Evolutionary conservation across 2,329 filamentous ascomycete genomes (phyloP), one percentile per base, ranked within the genome.

Genomic region (Sporothrix brunneoviolacea): DNA sequence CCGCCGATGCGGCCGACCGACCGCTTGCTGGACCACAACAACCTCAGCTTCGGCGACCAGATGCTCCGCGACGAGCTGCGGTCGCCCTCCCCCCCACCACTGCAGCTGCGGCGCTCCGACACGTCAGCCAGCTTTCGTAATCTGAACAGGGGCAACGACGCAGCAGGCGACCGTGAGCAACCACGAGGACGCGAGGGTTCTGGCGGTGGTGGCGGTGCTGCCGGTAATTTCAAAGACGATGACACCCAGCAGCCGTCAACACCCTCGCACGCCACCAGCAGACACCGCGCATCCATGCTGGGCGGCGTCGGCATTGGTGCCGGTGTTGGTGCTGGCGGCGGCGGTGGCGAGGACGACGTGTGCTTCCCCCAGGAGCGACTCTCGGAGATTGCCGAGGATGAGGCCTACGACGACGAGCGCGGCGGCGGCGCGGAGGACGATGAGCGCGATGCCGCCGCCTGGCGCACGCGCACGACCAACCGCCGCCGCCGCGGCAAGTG

Each of bases 291-390:
- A n/a, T n/a, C n/a, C n/a, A n/a, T n/a, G n/a, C n/a, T 22, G 10
- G 21, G 15, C 8, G 27, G 22, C 19, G 27, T n/a, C 10, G 44
- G 32, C 24, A 18, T 22, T 15, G 21, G 28, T 7, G 6, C 56
- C 57, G 9, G 40, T 52, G 35, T 64, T 66, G 18, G 55, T 58
- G 4, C 53, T 59, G 60, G 21, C 15, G 48, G 39, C 18, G 32
- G 35, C 10, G 87, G 22, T 4, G 54, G 83, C 0, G 82, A 93
- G 60, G 87, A 87, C 57, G 93, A 97, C 68, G 91, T 97, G 1
- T 96, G 93, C 70, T 96, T 95, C 61, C 91, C 91, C 0, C 82
- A 83, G 6, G 84, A 86, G 49, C 82, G 75, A 5, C 76, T 90
- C 67, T 93, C 88, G 0, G 89, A 94, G 60, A 72, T 93, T 42